phyloP scores from a whole-genome alignment of 768 basidiomycete genomes.

The Boletus fagicola region DNA sequence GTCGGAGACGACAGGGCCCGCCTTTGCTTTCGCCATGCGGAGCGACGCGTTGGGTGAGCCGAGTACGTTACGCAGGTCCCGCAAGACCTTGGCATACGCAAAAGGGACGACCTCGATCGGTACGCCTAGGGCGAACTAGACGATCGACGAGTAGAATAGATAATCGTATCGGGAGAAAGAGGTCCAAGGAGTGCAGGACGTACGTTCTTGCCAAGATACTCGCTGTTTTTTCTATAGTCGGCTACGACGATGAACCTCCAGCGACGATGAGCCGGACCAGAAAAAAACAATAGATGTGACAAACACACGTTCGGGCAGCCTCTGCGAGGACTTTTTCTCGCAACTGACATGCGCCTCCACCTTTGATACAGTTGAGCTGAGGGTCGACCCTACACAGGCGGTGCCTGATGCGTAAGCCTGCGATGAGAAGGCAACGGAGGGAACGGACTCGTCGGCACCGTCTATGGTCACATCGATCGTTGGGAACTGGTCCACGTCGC shows the following conservation, averaged over 20 bases:
- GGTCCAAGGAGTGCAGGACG: conserved; percentile 29
- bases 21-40: conserved; percentile 91
- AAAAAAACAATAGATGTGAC: background rate
- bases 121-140: conserved; percentile 80
- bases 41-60: conserved; percentile 73
- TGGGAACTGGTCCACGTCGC: conserved; percentile 88
- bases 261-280: conserved; percentile 53
- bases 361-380: conserved; percentile 91
- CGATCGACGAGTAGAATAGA: background rate
- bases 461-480: conserved; percentile 95
- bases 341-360: conserved; percentile 94
- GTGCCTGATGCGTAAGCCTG: background rate
- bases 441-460: conserved; percentile 89
- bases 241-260: conserved; percentile 77
- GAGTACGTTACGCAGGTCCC: conserved; percentile 57
- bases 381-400: conserved; percentile 66
- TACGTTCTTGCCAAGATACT: conserved; percentile 78
- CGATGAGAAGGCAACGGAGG: background rate
- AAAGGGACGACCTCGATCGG: conserved; percentile 97
- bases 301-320: conserved; percentile 73
- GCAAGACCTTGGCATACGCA: conserved; percentile 86
- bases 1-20: conserved; percentile 94
- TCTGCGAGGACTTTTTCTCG: conserved; percentile 98
- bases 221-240: conserved; percentile 92
- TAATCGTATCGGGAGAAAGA: background rate